Conservation (phyloP, 768 basidiomycete genomes). For the Sutorius australiensis region DNA sequence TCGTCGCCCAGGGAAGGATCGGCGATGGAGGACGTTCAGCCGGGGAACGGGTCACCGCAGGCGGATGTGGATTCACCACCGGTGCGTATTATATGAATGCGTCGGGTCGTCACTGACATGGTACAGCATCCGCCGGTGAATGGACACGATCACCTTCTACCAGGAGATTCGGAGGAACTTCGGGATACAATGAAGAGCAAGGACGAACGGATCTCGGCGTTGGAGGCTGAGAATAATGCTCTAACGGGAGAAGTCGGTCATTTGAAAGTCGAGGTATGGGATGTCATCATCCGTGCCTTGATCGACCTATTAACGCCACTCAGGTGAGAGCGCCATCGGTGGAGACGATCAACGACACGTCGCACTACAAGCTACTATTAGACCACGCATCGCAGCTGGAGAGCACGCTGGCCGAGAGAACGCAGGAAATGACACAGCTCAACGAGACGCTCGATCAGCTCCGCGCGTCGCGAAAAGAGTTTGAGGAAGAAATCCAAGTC, state of each 20-base stretch:
- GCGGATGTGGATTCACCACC: conserved; percentile 58
- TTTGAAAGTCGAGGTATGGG: conserved; percentile 45
- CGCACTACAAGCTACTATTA: conserved; percentile 53
- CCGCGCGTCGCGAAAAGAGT: conserved; percentile 40
- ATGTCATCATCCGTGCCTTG: not conserved
- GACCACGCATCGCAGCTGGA: conserved; percentile 51
- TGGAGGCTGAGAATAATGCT: conserved; percentile 44
- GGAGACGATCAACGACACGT: conserved; percentile 44
- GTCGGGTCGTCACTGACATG: conserved; percentile 34
- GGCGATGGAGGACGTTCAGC: conserved; percentile 25
- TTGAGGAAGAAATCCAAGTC: conserved; percentile 45
- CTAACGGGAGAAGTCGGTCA: conserved; percentile 44
- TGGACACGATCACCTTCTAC: conserved; percentile 37
- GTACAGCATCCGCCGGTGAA: conserved; percentile 42
- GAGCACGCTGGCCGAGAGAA: conserved; percentile 37
- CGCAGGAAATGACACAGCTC: conserved; percentile 37
- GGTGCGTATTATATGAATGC: conserved; percentile 55
- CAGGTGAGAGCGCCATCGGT: conserved; percentile 43
- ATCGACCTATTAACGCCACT: no score
- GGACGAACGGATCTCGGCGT: conserved; percentile 44
- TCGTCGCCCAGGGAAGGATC: conserved; percentile 32
- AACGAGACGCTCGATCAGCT: conserved; percentile 44
- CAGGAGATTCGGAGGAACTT: conserved; percentile 40
- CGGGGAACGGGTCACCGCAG: conserved; percentile 43
- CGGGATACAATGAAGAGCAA: conserved; percentile 23